Base-by-base conservation (phyloP, 179 eudicot genomes). In the Beta corolliflora region DNA sequence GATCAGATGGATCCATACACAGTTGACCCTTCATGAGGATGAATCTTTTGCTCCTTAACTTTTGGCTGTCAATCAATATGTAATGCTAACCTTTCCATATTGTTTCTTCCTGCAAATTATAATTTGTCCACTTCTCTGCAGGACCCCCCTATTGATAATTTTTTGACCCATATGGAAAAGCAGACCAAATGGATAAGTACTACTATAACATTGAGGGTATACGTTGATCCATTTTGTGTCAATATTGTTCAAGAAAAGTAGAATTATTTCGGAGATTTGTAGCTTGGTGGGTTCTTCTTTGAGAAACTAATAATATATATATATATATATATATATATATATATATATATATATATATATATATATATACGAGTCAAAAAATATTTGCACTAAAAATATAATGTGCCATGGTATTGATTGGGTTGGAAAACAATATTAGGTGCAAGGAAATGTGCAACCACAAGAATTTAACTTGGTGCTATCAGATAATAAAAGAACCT, bases 131-230 rank as follows among this genome's bases (percentile, higher is more conserved):
- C 63, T 61, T 76, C 60, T 12, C 7, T 2, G 13, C 61, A 45
- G 56, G 58, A 45, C 67, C 53, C 68, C n/a, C 3, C 8, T 7
- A 59, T 16, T 18, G 9, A 9, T 52, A 23, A 9, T 9, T n/a
- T 45, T 21, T 21, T 50, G 18, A 52, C 54, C 66, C 36, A 76
- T 59, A 13, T 76, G 36, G 2, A 61, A 46, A 77, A 73, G 53
- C 52, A 67, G 80, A 52, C 54, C 74, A 67, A 9, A 63, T 54
- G 81, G 81, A 78, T 78, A 68, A 78, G 63, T 55, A 67, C 36
- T 50, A 67, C 50, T n/a, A 21, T 16, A 14, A 4, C 45, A 25
- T n/a, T 60, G 55, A 60, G 16, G 14, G 25, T 77, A 23, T 50
- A 9, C 18, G 1, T 31, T 31, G 36, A 31, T 31, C 36, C 36